Percentiles rank a stretch among this genome's conserved stretches.
Evolutionary conservation across 108 stramenopile genomes (phyloP).

Genomic region (Fistulifera pelliculosa): DNA sequence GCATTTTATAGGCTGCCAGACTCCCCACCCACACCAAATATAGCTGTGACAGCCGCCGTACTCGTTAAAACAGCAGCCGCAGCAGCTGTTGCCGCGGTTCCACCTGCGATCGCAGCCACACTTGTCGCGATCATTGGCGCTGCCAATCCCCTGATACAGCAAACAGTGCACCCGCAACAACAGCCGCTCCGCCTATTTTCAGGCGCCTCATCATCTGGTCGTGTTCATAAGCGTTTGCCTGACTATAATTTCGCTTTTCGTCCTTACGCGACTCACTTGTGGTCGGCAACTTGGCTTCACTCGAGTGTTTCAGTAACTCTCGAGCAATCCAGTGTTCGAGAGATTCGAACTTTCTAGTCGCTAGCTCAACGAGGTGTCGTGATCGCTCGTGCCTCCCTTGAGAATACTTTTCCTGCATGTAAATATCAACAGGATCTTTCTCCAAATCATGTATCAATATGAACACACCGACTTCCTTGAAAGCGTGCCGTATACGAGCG

Average conservation of each 20-base stretch:
- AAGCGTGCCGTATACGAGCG: conserved; percentile 64
- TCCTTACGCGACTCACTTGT: neutral
- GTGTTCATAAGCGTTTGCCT: neutral
- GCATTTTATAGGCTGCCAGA: conserved; percentile 76
- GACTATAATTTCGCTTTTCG: neutral
- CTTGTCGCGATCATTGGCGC: conserved; percentile 77
- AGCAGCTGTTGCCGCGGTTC: conserved; percentile 63
- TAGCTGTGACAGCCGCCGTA: conserved; percentile 70
- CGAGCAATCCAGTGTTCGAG: conserved; percentile 65
- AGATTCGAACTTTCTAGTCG: conserved; percentile 74
- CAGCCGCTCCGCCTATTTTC: conserved; percentile 62
- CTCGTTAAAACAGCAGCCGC: conserved; percentile 58
- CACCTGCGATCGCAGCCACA: conserved; percentile 56
- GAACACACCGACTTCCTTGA: conserved; percentile 71
- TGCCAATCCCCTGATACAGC: conserved; percentile 70
- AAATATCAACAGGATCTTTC: conserved; percentile 24
- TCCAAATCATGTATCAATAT: conserved; percentile 62
- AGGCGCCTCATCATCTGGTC: conserved; percentile 48
- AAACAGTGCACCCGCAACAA: conserved; percentile 61
- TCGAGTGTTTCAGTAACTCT: conserved; percentile 54
- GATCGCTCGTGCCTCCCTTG: neutral
- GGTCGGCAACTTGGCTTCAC: neutral
- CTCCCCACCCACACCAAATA: conserved; percentile 85
- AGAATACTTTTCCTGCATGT: neutral
- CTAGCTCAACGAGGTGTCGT: conserved; percentile 28